Evolutionary conservation across 345 rosid genomes (phyloP).

Genomic region (Salix purpurea): DNA sequence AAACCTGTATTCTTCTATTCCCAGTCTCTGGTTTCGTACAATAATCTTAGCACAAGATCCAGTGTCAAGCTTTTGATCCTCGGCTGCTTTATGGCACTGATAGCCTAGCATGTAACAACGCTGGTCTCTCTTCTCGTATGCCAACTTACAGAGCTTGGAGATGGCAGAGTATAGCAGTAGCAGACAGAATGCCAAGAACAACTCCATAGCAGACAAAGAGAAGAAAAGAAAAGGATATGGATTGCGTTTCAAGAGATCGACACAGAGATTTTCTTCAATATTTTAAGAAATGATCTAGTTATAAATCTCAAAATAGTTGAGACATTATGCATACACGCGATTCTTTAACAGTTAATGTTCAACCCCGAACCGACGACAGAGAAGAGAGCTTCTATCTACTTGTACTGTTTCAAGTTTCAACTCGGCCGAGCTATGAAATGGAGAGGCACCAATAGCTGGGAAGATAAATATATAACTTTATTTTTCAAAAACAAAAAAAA

Average conservation of each 20-base stretch:
- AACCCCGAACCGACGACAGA: no score
- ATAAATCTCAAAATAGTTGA: not conserved
- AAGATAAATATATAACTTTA: not conserved
- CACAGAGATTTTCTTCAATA: not conserved
- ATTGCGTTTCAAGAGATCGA: not conserved
- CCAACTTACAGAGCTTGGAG: not conserved
- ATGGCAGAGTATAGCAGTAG: not conserved
- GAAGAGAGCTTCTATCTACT: no score
- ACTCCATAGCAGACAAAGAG: not conserved
- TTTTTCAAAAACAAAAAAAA: not conserved
- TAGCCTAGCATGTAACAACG: constrained; percentile 18
- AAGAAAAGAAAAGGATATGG: not conserved
- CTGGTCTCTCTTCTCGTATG: not conserved
- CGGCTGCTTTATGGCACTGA: constrained; percentile 15
- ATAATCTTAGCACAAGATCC: not conserved
- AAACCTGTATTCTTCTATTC: constrained; percentile 16
- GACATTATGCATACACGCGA: not conserved
- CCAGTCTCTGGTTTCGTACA: constrained; percentile 9
- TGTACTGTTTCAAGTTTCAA: not conserved
- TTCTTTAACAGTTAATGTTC: no score
- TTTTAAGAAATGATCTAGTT: no score
- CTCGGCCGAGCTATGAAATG: not conserved
- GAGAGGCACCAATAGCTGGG: not conserved
- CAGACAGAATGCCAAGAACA: not conserved
- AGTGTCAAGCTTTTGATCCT: constrained; percentile 14